Evolutionary conservation across 1,139 yeast species (phyloP).

Genomic region (Yamadazyma songkhlaensis): DNA sequence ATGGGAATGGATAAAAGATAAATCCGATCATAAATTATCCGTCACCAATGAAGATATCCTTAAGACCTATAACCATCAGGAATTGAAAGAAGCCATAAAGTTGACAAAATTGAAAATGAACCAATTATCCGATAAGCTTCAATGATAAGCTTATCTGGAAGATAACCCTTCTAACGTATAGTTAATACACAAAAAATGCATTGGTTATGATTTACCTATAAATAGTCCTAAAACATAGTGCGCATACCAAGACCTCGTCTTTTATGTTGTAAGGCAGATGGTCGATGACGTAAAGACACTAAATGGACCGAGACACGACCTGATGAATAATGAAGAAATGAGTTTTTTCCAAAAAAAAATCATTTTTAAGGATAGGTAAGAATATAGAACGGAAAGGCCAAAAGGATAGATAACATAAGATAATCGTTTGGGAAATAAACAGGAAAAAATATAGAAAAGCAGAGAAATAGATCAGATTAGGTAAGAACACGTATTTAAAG

Average conservation of each 20-base stretch:
- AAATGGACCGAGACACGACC: not conserved
- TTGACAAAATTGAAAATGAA: slow-evolving; percentile 53
- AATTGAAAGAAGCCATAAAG: slow-evolving; percentile 51
- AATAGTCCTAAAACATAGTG: no score
- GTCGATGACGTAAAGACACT: slow-evolving; percentile 2
- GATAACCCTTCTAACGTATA: no score
- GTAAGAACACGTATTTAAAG: no score
- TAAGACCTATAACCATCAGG: slow-evolving; percentile 38
- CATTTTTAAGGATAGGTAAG: not conserved
- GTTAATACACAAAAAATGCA: no score
- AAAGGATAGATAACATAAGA: no score
- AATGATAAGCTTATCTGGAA: no score
- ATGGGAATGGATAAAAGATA: slow-evolving; percentile 80
- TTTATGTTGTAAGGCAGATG: not conserved
- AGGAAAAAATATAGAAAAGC: no score
- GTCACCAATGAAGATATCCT: slow-evolving; percentile 8
- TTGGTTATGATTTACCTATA: no score
- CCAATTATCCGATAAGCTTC: slow-evolving; percentile 14
- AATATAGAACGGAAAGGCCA: not conserved
- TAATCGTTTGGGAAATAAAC: no score
- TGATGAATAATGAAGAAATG: not conserved
- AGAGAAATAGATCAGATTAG: no score
- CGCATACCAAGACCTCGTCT: no score
- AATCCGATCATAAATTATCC: slow-evolving; percentile 25
- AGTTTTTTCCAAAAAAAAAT: not conserved